Evolutionary conservation across 108 stramenopile genomes (phyloP), one percentile per base, ranked within the genome.

Genomic region (Skeletonema grethae): DNA sequence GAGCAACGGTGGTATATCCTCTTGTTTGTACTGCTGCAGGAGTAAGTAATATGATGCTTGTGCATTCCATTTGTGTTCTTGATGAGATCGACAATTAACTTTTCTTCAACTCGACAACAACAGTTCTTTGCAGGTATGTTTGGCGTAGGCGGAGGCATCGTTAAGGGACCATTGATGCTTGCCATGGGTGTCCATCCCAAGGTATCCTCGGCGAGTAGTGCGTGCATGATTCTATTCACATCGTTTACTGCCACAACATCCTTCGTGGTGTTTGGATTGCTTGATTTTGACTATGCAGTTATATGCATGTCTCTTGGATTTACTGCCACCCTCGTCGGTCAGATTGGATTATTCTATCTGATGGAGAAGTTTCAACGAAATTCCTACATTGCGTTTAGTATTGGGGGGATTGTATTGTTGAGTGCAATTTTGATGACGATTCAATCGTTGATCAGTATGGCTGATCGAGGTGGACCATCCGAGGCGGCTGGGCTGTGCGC

Each of bases 141-240:
- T 75, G 97, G 97, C 29, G 90, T 97, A 41, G 97, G 98, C 7
- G 98, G 97, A 29, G 97, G 89, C 16, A 85, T 97, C 61, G 93
- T 98, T 29, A 95, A 92, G 73, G 97, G 96, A 2, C 97, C 97
- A 0, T 72, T 97, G 22, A 95, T 99, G 97, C 84, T 98, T 34
- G 92, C 96, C 55, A 96, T 97, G 92, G 97, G 97, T 32, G 96
- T 96, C 24, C 94, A 96, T 82, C 98, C 98, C 8, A 80, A 80
- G 55, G 97, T 99, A 67, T 89, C 89, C 2, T 86, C 92, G 3
- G 97, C 97, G 1, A 96, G 95, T 20, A 88, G 89, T 7, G 94
- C 96, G 0, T 82, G 85, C 56, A 99, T 99, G 98, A 93, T 97
- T 65, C 79, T 99, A 20, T 96, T 96, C 80, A 97, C 98, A 16